Base-by-base conservation (phyloP, 164 flowering plant genomes). In the Dillenia suffruticosa region DNA sequence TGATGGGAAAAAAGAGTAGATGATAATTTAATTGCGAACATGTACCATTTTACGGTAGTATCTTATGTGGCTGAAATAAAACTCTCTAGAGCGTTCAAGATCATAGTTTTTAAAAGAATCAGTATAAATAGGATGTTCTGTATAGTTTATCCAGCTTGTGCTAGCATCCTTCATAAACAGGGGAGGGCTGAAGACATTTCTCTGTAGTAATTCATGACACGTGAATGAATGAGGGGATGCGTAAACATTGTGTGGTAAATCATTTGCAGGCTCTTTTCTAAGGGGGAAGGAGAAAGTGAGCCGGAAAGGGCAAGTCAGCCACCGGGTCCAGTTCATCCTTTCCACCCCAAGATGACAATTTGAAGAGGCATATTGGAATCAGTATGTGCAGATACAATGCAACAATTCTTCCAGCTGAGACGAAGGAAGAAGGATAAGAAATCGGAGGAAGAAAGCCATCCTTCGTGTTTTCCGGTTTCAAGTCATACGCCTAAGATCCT, bases 371-470 rank as follows among this genome's bases (percentile, higher is more conserved):
- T 94, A 49, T 62, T 89, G 64, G 78, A 80, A 45, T 64, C 86
- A 57, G 97, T 89, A 55, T 94, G 99, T 72, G 83, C 91, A 50
- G 91, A 90, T 56, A 70, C 59, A 32, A 90, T 94, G 98, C 85
- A 87, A 64, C 95, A 90, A 45, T 90, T 94, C 69, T 90, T 94
- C 67, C 88, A 84, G 74, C 83, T 84, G 32, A 82, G 97, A 70
- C 84, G 99, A 77, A 84, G 57, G 75, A 80, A 81, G 69, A 76
- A 76, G 62, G 77, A 70, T 47, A 82, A 79, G 68, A 74, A 74
- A 59, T 57, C 69, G 61, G 88, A 79, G 14, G 58, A 81, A 2
- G 64, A 81, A n/a, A 58, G 74, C 24, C 68, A 77, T 10, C 81
- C 82, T 55, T 76, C 91, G n/a, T 57, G 78, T 58, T 74, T 82